A percentile compares a stretch with the other conserved stretches of the same genome.
phyloP scores from a whole-genome alignment of 148 eudicot genomes.

The Simmondsia chinensis region DNA sequence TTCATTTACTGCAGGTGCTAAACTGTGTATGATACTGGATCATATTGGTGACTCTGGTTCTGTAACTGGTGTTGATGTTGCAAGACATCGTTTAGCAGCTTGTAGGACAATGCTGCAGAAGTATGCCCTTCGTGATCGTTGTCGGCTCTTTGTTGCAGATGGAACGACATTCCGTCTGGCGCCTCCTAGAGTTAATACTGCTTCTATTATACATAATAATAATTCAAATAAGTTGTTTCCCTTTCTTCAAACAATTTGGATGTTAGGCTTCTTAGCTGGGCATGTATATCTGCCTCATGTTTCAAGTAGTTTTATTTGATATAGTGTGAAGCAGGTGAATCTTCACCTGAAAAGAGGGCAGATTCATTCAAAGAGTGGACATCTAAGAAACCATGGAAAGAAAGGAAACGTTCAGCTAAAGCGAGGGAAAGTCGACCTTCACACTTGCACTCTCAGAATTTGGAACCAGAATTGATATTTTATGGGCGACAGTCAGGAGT shows the following conservation, averaged over 20 bases:
- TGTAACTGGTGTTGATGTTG: conserved; percentile 90
- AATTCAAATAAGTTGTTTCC: conserved; percentile 2
- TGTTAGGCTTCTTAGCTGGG: too few species aligned
- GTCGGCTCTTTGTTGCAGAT: conserved; percentile 96
- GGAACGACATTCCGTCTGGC: conserved; percentile 65
- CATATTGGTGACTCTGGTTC: conserved; percentile 85
- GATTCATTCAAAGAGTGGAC: conserved; percentile 69
- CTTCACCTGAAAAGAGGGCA: conserved; percentile 21
- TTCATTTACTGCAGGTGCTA: conserved; percentile 64
- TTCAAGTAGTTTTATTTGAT: conserved; percentile 13
- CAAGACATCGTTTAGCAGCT: conserved; percentile 92
- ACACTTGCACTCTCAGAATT: conserved; percentile 11
- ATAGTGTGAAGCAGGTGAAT: conserved; percentile 34
- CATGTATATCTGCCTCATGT: too few species aligned
- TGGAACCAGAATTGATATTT: conserved; percentile 72
- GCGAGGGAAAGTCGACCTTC: conserved; percentile 26
- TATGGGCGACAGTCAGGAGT: conserved; percentile 90
- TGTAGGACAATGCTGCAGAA: conserved; percentile 86
- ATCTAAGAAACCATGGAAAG: conserved; percentile 83
- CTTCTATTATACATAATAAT: conserved; percentile 24
- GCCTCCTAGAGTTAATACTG: conserved; percentile 30
- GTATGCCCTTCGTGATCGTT: conserved; percentile 63
- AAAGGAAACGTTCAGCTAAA: conserved; percentile 70
- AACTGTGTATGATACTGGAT: conserved; percentile 89
- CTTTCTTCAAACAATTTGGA: neutral